phyloP scores from a whole-genome alignment of 306 rosid species.

The Cucumis sativus region Cucumber_9930_V3 NC_026660.2:6540001-6540500 shows the following conservation, averaged over 20 bases:
- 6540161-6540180: not conserved
- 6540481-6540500: not conserved
- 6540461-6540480: not conserved
- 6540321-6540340: not conserved
- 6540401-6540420: not conserved
- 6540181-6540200: not conserved
- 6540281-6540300: not conserved
- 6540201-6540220: not conserved
- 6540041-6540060: conserved; percentile 7
- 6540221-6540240: not conserved
- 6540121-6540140: not conserved
- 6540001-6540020: not conserved
- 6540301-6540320: not conserved
- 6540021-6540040: not conserved
- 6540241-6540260: not conserved
- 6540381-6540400: not conserved
- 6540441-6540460: not conserved
- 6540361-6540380: not conserved
- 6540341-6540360: not conserved
- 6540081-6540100: conserved; percentile 63
- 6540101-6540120: conserved; percentile 1
- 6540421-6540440: not conserved
- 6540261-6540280: not conserved
- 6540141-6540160: not conserved
- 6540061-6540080: conserved; percentile 43